Base-by-base conservation (phyloP, 495 filamentous ascomycete species). In the Penicillium lividum region DNA sequence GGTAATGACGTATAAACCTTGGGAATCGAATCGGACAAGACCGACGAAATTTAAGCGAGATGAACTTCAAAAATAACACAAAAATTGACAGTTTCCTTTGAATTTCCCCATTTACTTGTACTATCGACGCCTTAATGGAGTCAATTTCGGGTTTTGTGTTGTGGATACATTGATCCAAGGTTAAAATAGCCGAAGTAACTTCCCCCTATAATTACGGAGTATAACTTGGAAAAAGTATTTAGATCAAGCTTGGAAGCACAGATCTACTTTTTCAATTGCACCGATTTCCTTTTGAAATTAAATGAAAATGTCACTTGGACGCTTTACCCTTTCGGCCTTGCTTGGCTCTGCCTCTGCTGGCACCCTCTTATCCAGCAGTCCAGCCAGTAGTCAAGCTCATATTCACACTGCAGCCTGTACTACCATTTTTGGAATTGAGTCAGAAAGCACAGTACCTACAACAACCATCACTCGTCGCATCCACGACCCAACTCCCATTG, bases 91-190 rank as follows among this genome's bases (percentile, higher is more conserved):
- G 6, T 40, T 16, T 5, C 38, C 7, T n/a, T 16, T 16, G 11
- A 1, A 6, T 50, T 5, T 46, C 22, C 36, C n/a, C 13, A 25
- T 42, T 48, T 43, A 42, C 27, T 11, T 22, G 36, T 22, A 36
- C 53, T 45, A 55, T 55, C 47, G 40, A 57, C 54, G 54, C 54
- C 54, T 22, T 9, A 11, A 38, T 48, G 53, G 53, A 9, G 38
- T 40, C 36, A 5, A 13, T 31, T 27, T 16, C 13, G 38, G 13
- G 15, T 13, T 6, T 40, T 16, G 15, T 15, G 13, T 40, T 3
- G 16, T 48, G 46, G 7, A 27, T 22, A 30, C 22, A 18, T 22
- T 44, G 47, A 22, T 30, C 16, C 18, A 29, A 28, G 46, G 45
- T 42, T 16, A 44, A 51, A 57, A n/a, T 57, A 57, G 46, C 54